phyloP scores from a whole-genome alignment of 768 basidiomycete species.

The Albatrellus ellisii region DNA sequence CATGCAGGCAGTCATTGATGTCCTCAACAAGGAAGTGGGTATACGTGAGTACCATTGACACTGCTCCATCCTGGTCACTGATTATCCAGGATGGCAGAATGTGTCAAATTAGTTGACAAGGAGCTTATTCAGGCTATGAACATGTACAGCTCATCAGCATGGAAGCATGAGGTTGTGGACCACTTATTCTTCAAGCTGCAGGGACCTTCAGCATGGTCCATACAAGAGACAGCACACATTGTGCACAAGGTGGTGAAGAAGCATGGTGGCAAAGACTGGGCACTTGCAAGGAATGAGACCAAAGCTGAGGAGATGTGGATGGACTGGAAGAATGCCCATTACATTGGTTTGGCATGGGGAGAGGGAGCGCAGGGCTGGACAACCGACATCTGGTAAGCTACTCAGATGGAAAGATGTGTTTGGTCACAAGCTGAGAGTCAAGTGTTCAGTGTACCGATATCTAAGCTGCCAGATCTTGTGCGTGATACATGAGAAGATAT shows the following conservation, averaged over 20 bases:
- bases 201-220: conserved; percentile 43
- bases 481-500: conserved; percentile 65
- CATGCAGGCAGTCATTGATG: conserved; percentile 59
- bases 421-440: neutral
- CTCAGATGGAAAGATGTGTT: neutral
- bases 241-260: conserved; percentile 44
- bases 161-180: conserved; percentile 25
- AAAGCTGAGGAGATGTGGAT: conserved; percentile 69
- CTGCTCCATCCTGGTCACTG: no score
- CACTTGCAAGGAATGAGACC: conserved; percentile 44
- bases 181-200: conserved; percentile 84
- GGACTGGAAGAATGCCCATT: conserved; percentile 55
- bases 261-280: conserved; percentile 56
- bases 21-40: conserved; percentile 58
- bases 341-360: conserved; percentile 37
- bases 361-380: conserved; percentile 46
- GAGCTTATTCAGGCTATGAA: conserved; percentile 53
- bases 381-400: conserved; percentile 63
- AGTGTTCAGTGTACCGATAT: conserved; percentile 40
- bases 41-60: conserved; percentile 72
- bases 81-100: no score
- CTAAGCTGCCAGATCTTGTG: conserved; percentile 49
- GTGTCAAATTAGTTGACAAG: conserved; percentile 73
- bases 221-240: conserved; percentile 48
- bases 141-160: conserved; percentile 31